Base-by-base conservation (phyloP, 768 basidiomycete species). In the Strobilomyces dryophilus region DNA sequence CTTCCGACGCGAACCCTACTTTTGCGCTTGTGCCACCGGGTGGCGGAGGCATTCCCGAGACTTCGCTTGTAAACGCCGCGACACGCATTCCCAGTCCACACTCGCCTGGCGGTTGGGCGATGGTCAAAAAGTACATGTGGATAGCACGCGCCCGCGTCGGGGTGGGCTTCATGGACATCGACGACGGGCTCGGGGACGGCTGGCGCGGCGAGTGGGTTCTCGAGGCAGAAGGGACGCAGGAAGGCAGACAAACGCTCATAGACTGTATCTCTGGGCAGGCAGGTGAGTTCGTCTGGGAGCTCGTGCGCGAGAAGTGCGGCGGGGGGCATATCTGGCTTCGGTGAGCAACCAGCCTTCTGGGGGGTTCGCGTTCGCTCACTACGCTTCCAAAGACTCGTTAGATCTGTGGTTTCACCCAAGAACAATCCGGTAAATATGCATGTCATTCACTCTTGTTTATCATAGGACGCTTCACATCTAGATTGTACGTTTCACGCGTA, bases 191-290 rank as follows among this genome's bases (percentile, higher is more conserved):
- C 21, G 83, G 85, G 12, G 78, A 79, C n/a, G 84, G 83, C 6
- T 87, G 89, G 84, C 73, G 77, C 31, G 85, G 85, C 9, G 85
- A 90, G 57, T 90, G 89, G 88, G 72, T 88, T 14, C 72, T 91
- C n/a, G 86, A 91, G 67, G 83, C 81, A 1, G 86, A 88, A 49
- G 89, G 88, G 1, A 91, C 88, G 17, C 73, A 69, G 31, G 87
- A 88, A 63, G 86, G 84, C 6, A 73, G 78, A 42, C 74, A 79
- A 63, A 64, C 72, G 3, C 66, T 89, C 39, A 54, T 85, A n/a
- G 76, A 83, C 54, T 82, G 81, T 60, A 68, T 86, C 12, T 62
- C 67, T 1, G 65, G 67, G 35, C 52, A 49, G 2, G 62, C 68
- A 4, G 77, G 79, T 0, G 69, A 61, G 58, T 69, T 71, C 27